Conservation (phyloP, 257 asterid species). For the Solanum tarijense region DNA sequence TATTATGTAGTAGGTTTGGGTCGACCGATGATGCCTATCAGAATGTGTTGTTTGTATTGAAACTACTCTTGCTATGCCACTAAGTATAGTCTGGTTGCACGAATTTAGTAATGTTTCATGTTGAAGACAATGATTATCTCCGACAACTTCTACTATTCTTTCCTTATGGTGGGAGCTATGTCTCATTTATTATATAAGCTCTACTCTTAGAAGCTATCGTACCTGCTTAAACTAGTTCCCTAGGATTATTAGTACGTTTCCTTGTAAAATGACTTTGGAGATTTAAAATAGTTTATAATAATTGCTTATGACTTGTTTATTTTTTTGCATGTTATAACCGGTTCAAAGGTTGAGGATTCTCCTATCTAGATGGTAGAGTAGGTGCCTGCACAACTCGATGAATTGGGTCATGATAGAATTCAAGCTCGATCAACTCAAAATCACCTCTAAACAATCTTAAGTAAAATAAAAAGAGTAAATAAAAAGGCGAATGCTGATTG, state of each 20-base stretch:
- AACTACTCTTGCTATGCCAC: not conserved
- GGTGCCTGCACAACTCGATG: accelerated
- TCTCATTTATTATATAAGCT: not conserved
- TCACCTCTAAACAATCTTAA: too few relatives aligned
- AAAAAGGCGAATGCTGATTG: not conserved
- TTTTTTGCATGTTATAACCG: not conserved
- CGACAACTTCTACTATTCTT: not conserved
- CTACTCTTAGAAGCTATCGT: too few relatives aligned
- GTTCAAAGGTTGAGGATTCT: not conserved
- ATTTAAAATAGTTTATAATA: too few relatives aligned
- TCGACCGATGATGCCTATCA: accelerated
- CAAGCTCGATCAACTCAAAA: not conserved
- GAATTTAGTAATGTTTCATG: too few relatives aligned
- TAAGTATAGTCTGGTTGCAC: accelerated
- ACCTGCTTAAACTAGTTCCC: not conserved
- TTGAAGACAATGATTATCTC: not conserved
- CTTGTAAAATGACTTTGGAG: not conserved
- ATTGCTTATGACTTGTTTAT: not conserved
- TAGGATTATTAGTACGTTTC: not conserved
- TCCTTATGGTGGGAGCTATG: not conserved
- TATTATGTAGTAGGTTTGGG: too few relatives aligned
- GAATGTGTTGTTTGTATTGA: accelerated
- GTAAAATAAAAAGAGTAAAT: too few relatives aligned
- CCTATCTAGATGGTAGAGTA: not conserved
- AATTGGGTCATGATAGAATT: accelerated